These are phyloP conservation scores for Hypoxylon perforatum DNA, from an alignment of 495 filamentous ascomycete species.

Conservation along the genomic window DNA sequence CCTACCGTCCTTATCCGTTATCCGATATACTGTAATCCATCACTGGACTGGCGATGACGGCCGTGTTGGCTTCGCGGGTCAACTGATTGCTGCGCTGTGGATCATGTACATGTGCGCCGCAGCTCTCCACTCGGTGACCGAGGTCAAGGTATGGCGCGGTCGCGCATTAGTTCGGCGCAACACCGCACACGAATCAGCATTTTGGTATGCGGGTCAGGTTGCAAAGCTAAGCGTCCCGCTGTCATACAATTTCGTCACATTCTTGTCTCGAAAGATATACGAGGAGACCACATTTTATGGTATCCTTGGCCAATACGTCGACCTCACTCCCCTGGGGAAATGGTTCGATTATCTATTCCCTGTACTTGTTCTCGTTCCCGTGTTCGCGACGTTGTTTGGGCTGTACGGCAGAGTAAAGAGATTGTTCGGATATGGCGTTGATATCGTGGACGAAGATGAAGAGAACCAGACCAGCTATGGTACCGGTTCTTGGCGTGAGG, in stretches of 20 bases:
- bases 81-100: slow-evolving; percentile 86
- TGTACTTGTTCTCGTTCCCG: slow-evolving; percentile 82
- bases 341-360: slow-evolving; percentile 92
- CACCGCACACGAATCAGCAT: slow-evolving; percentile 90
- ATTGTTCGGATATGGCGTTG: slow-evolving; percentile 78
- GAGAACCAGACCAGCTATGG: slow-evolving; percentile 75
- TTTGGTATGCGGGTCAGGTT: slow-evolving; percentile 93
- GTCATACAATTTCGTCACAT: slow-evolving; percentile 94
- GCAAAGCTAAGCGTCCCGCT: slow-evolving; percentile 91
- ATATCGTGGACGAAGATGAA: slow-evolving; percentile 81
- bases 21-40: slow-evolving; percentile 86
- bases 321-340: slow-evolving; percentile 82
- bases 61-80: slow-evolving; percentile 82
- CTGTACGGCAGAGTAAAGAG: slow-evolving; percentile 84
- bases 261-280: slow-evolving; percentile 75
- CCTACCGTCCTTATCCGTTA: slow-evolving; percentile 79
- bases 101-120: slow-evolving; percentile 90
- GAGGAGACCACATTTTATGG: slow-evolving; percentile 81
- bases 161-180: slow-evolving; percentile 89
- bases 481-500: slow-evolving; percentile 90
- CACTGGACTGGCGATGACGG: slow-evolving; percentile 72
- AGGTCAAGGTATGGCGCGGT: slow-evolving; percentile 95
- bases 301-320: slow-evolving; percentile 86
- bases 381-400: slow-evolving; percentile 84
- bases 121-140: slow-evolving; percentile 83